A percentile compares a stretch with the other conserved stretches of the same genome.
Evolutionary conservation across 2,329 filamentous ascomycete species (phyloP).

Genomic region (Calonectria hawksworthii): DNA sequence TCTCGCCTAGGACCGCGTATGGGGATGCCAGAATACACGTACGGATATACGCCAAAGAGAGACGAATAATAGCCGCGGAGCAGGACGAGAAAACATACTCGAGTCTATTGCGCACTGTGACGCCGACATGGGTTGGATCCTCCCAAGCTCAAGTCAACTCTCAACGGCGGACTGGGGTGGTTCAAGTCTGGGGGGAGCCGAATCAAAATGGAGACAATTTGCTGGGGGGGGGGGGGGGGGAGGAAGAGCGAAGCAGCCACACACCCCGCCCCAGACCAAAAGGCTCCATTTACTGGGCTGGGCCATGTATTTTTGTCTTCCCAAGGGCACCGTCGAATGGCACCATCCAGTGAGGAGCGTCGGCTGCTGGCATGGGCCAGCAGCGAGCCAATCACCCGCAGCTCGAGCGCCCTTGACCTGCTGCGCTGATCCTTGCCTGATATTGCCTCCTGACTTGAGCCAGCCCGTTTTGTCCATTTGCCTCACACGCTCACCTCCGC

Average conservation of each 20-base stretch:
- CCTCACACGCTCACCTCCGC: background rate
- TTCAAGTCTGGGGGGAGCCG: background rate
- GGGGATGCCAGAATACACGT: background rate
- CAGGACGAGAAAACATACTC: background rate
- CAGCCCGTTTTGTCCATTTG: slow-evolving; percentile 4
- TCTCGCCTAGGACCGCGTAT: background rate
- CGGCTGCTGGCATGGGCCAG: background rate
- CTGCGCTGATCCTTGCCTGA: slow-evolving; percentile 21
- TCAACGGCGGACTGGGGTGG: slow-evolving; percentile 13
- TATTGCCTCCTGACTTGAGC: slow-evolving; percentile 25
- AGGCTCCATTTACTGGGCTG: slow-evolving; percentile 7
- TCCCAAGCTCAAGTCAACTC: background rate
- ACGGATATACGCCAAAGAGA: background rate
- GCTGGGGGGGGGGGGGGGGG: background rate
- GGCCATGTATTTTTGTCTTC: background rate
- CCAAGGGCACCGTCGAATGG: background rate
- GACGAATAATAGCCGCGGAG: background rate
- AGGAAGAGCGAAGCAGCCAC: background rate
- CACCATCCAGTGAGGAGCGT: background rate
- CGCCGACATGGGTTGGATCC: slow-evolving; percentile 6
- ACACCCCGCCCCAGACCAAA: background rate
- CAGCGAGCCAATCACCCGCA: slow-evolving; percentile 4
- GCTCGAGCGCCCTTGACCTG: background rate
- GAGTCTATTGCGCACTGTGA: slow-evolving; percentile 11
- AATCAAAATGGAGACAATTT: slow-evolving; percentile 1